Conservation (phyloP, 257 asterid genomes). For the Petrea volubilis region DNA sequence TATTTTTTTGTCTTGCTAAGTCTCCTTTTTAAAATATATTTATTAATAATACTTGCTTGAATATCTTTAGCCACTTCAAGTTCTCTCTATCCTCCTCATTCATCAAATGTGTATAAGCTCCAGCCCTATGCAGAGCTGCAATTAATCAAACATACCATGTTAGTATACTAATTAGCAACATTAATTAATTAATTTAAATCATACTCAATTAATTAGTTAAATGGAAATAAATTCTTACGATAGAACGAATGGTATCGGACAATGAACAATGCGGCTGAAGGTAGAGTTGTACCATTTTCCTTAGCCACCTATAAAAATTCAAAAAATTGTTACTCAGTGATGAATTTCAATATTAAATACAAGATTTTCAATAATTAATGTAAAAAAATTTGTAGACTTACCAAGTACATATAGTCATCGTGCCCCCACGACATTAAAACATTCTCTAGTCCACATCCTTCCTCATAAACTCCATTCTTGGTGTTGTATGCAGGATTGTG, state of each 20-base stretch:
- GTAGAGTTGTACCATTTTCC: constrained; percentile 43
- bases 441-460: constrained; percentile 44
- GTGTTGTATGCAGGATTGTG: constrained; percentile 41
- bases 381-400: constrained; percentile 4
- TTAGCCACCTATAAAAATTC: constrained; percentile 35
- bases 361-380: not conserved
- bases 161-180: not conserved
- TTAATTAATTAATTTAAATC: too few relatives aligned
- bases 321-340: not conserved
- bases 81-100: constrained; percentile 43
- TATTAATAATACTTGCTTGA: constrained; percentile 28
- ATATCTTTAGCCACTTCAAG: constrained; percentile 43
- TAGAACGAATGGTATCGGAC: constrained; percentile 52
- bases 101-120: constrained; percentile 45
- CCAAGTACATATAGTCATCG: constrained; percentile 55
- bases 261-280: constrained; percentile 48
- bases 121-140: constrained; percentile 42
- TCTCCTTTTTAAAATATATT: too few relatives aligned
- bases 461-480: constrained; percentile 39
- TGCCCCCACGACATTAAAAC: constrained; percentile 60
- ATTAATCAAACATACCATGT: not conserved
- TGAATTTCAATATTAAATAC: not conserved
- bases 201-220: not conserved
- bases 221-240: constrained; percentile 21
- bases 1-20: not conserved